Evolutionary conservation across 1,139 yeast genomes (phyloP).

Genomic region (Suhomyces anneliseae): DNA sequence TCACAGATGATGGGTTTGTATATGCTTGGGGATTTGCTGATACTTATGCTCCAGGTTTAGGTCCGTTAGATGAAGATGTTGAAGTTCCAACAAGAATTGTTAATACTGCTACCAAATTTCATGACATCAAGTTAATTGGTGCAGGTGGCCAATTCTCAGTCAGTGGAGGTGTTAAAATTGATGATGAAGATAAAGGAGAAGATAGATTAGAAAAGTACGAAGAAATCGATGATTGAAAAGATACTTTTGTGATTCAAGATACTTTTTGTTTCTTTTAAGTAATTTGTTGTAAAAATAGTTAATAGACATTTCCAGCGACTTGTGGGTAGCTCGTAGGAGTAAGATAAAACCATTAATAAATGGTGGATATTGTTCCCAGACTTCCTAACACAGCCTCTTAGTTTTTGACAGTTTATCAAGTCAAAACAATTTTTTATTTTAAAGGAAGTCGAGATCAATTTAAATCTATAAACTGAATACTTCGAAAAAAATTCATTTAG

Average conservation of each 20-base stretch:
- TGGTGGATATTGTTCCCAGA: too few species aligned
- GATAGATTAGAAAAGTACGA: slow-evolving; percentile 56
- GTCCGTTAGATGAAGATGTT: slow-evolving; percentile 87
- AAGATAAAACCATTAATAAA: too few species aligned
- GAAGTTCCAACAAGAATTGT: slow-evolving; percentile 82
- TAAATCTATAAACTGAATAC: too few species aligned
- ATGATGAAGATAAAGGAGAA: slow-evolving; percentile 60
- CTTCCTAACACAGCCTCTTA: too few species aligned
- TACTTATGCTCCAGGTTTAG: slow-evolving; percentile 93
- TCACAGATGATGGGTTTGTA: slow-evolving; percentile 78
- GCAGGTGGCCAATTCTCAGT: slow-evolving; percentile 97
- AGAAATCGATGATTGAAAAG: slow-evolving; percentile 33
- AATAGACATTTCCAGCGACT: too few species aligned
- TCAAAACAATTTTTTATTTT: too few species aligned
- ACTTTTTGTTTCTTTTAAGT: not conserved
- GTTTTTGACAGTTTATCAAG: too few species aligned
- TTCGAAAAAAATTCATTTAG: too few species aligned
- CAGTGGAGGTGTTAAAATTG: slow-evolving; percentile 72
- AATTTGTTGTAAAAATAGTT: not conserved
- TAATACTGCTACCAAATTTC: slow-evolving; percentile 87
- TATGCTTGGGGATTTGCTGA: slow-evolving; percentile 99
- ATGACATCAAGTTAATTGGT: slow-evolving; percentile 67
- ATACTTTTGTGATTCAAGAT: not conserved
- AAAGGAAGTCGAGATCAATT: too few species aligned
- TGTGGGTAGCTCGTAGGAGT: too few species aligned